These are phyloP conservation scores for Ophiostoma sp. DNA, from an alignment of 2,329 filamentous ascomycete genomes.

Conservation along the genomic window DNA sequence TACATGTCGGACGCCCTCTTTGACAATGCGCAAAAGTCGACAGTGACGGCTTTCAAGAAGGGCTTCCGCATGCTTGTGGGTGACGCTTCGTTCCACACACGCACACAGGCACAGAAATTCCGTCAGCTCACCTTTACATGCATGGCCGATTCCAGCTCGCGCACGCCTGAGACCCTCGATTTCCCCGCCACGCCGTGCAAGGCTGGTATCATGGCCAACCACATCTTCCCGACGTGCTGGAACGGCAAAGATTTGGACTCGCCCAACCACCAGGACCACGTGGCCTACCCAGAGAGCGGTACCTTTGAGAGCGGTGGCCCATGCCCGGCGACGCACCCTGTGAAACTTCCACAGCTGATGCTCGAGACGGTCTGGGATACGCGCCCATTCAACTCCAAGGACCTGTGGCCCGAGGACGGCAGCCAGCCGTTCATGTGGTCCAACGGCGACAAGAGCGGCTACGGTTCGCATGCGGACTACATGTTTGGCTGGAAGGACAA, in stretches of 20 bases:
- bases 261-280: conserved; percentile 40
- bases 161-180: conserved; percentile 42
- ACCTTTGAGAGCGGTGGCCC: conserved; percentile 49
- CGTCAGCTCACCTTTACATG: conserved; percentile 44
- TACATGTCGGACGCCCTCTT: conserved; percentile 41
- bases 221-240: conserved; percentile 51
- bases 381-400: conserved; percentile 37
- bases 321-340: conserved; percentile 48
- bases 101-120: conserved; percentile 37
- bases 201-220: conserved; percentile 46
- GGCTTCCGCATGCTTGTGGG: conserved; percentile 51
- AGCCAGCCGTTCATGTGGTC: conserved; percentile 36
- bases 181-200: conserved; percentile 44
- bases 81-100: conserved; percentile 39
- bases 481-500: conserved; percentile 40
- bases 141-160: conserved; percentile 31
- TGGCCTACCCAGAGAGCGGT: conserved; percentile 40
- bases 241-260: conserved; percentile 50
- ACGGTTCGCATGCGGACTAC: conserved; percentile 39
- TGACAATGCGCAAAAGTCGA: conserved; percentile 31
- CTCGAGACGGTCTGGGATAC: conserved; percentile 51
- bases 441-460: conserved; percentile 34
- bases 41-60: conserved; percentile 45
- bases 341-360: conserved; percentile 40
- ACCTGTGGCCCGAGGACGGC: conserved; percentile 40